phyloP scores from a whole-genome alignment of 2,329 filamentous ascomycete genomes.

The Diaporthe destruens region DNA sequence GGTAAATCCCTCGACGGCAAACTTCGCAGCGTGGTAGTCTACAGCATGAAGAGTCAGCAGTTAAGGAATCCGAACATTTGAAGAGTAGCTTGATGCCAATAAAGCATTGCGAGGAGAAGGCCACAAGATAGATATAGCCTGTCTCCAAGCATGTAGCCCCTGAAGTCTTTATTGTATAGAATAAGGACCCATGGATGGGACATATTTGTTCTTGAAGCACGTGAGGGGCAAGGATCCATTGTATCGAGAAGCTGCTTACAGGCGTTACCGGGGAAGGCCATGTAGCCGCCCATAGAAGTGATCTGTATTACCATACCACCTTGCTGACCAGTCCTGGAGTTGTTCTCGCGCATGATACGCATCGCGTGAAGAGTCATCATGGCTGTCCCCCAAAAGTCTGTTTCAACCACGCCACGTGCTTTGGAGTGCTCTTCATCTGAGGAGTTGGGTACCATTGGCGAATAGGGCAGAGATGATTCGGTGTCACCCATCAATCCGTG shows the following conservation, averaged over 20 bases:
- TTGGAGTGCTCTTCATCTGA: constrained; percentile 42
- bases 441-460: constrained; percentile 8
- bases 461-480: constrained; percentile 40
- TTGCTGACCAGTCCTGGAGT: constrained; percentile 43
- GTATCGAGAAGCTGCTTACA: constrained; percentile 35
- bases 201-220: too few relatives aligned
- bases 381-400: constrained; percentile 49
- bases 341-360: constrained; percentile 48
- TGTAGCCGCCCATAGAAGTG: constrained; percentile 63
- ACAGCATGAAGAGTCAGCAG: too few relatives aligned
- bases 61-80: too few relatives aligned
- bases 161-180: too few relatives aligned
- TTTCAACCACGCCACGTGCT: constrained; percentile 47
- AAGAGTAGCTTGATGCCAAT: too few relatives aligned
- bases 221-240: too few relatives aligned
- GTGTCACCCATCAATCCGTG: constrained; percentile 56
- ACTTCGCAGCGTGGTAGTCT: constrained; percentile 58
- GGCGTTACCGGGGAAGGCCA: constrained; percentile 51
- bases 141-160: too few relatives aligned
- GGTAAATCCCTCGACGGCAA: constrained; percentile 61
- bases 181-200: too few relatives aligned
- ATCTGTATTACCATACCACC: constrained; percentile 68
- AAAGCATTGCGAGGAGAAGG: too few relatives aligned
- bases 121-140: too few relatives aligned
- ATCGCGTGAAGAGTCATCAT: constrained; percentile 47